These are phyloP conservation scores for Gnaphalium uliginosum DNA, from an alignment of 129 eudicot genomes.

Conservation along the genomic window DNA sequence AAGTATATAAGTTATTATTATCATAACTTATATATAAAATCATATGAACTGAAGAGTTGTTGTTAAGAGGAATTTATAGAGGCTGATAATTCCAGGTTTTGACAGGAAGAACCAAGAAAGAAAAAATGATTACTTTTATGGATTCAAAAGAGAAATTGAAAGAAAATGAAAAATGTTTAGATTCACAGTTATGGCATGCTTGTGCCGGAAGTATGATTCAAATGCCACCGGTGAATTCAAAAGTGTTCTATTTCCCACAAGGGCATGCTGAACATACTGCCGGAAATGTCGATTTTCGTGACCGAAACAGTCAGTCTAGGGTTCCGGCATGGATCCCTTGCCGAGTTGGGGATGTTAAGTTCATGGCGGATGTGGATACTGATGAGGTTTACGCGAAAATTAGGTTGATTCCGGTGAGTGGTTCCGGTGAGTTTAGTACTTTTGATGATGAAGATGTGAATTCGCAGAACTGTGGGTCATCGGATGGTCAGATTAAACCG, in stretches of 20 bases:
- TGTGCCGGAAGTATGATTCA: constrained; percentile 99
- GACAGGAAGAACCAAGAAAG: neutral
- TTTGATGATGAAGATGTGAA: constrained; percentile 48
- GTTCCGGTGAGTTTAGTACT: constrained; percentile 40
- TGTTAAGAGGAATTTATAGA: constrained; percentile 29
- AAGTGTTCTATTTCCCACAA: constrained; percentile 82
- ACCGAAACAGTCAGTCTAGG: constrained; percentile 38
- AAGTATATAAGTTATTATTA: no score
- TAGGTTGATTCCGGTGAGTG: constrained; percentile 49
- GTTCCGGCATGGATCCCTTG: constrained; percentile 76
- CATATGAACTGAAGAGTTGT: constrained; percentile 43
- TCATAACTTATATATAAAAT: constrained; percentile 11
- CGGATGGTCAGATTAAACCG: constrained; percentile 64
- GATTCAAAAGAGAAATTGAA: constrained; percentile 74
- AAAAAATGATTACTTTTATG: constrained; percentile 70
- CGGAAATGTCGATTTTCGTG: constrained; percentile 66
- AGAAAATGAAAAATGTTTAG: constrained; percentile 68
- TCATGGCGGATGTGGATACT: constrained; percentile 81
- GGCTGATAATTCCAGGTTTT: neutral
- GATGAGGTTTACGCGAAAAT: constrained; percentile 87
- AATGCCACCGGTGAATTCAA: constrained; percentile 76
- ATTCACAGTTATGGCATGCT: constrained; percentile 98
- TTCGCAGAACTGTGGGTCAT: constrained; percentile 39
- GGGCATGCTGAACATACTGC: constrained; percentile 91
- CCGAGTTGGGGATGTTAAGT: constrained; percentile 52